Percentiles rank a stretch among this genome's conserved stretches.
Conservation (phyloP, 2,329 filamentous ascomycete genomes). For the Phaeosphaeriaceae sp. region DNA sequence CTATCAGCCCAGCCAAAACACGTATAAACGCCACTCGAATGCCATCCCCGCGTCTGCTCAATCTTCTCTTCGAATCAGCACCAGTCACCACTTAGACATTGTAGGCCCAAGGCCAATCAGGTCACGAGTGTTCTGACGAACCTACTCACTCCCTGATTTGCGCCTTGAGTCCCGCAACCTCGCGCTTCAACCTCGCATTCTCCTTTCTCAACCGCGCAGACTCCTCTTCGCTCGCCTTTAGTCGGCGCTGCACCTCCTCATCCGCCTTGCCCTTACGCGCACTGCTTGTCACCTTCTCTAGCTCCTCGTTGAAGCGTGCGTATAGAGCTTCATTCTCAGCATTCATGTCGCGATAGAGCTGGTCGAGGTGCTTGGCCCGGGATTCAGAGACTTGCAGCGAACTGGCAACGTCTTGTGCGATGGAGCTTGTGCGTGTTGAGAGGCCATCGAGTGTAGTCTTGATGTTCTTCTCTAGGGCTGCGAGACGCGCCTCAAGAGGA, state of each 20-base stretch:
- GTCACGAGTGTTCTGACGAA: background rate
- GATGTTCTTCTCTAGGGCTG: conserved; percentile 72
- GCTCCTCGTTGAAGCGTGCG: conserved; percentile 88
- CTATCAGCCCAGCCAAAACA: conserved; percentile 8
- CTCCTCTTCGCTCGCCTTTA: conserved; percentile 81
- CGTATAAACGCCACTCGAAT: conserved; percentile 17
- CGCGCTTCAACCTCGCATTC: conserved; percentile 81
- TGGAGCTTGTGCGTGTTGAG: conserved; percentile 46
- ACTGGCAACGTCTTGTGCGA: conserved; percentile 75
- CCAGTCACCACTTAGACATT: too few species aligned
- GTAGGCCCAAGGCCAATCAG: background rate
- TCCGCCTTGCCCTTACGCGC: conserved; percentile 78
- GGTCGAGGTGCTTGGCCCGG: conserved; percentile 83
- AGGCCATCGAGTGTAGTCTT: conserved; percentile 54
- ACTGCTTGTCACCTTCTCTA: conserved; percentile 78
- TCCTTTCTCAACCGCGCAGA: conserved; percentile 81
- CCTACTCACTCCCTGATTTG: conserved; percentile 55
- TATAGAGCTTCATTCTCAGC: conserved; percentile 94
- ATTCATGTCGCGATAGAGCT: conserved; percentile 85
- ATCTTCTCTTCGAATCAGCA: conserved; percentile 1
- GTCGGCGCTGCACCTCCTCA: conserved; percentile 74
- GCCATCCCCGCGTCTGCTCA: background rate
- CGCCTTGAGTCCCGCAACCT: conserved; percentile 72
- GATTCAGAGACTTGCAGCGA: conserved; percentile 77
- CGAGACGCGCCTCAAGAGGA: conserved; percentile 64